Base-by-base conservation (phyloP, 306 rosid genomes). In the Senna siamea region DNA sequence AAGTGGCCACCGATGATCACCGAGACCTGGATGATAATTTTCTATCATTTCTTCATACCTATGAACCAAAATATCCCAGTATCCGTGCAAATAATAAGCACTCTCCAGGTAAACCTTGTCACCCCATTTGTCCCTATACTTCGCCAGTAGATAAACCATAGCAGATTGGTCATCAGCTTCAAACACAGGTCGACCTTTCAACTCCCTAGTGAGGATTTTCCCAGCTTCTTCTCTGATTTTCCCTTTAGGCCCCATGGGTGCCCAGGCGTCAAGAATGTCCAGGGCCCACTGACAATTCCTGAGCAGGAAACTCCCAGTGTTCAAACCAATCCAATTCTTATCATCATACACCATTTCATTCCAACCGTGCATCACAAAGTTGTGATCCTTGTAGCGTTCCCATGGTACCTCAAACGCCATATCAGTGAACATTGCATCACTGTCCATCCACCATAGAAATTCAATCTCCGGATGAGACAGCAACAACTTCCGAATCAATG, bases 391-490 rank as follows among this genome's bases (percentile, higher is more conserved):
- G 59, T 93, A 93, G 4, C 97, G 48, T 6, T 90, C 98, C 98
- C 96, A 90, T 0, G 98, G 98, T 19, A 93, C 88, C 81, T 93
- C 98, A 37, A 93, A 93, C 1, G 89, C 93, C 98, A 93, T 93
- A 65, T 93, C 98, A 9, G 97, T 93, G 83, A 90, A 93, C 97
- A 93, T 90, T 0, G 98, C 97, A 52, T 93, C 98, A 76, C 93
- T 87, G 23, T 93, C 98, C 98, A 93, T 93, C 98, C 98, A 93
- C 98, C 98, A 93, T 0, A 93, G 69, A 22, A 90, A 93, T 88
- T 93, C 98, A 11, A 90, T 70, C 63, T 93, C 98, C 0, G 98
- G 97, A 11, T 90, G 97, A 0, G 96, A 90, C 8, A 93, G 50
- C 18, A 90, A 66, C 0, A 93, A 86, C 61, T 86, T 89, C 52